phyloP scores from a whole-genome alignment of 2,329 filamentous ascomycete genomes.

The Neocatenulostroma microsporum region DNA sequence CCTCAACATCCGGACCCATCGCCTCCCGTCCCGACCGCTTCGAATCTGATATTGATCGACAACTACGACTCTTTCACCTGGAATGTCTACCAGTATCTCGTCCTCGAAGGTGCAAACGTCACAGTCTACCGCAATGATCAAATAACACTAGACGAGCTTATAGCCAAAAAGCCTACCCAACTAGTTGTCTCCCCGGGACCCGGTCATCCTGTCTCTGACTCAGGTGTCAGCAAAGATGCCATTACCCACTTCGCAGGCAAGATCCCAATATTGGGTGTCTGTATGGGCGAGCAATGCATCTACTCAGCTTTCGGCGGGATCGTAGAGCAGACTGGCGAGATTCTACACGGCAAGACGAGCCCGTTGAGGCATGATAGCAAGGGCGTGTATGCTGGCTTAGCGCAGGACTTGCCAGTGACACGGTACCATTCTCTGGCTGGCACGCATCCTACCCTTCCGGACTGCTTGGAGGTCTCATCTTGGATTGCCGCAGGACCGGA shows the following conservation, averaged over 20 bases:
- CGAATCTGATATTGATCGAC: constrained; percentile 91
- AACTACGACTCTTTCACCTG: constrained; percentile 99
- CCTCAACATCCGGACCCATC: constrained; percentile 73
- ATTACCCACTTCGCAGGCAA: constrained; percentile 89
- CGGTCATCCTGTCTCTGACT: constrained; percentile 84
- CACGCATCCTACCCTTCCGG: constrained; percentile 76
- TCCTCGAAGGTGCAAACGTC: constrained; percentile 82
- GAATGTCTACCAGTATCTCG: constrained; percentile 98
- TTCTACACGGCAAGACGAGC: constrained; percentile 94
- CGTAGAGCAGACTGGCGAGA: constrained; percentile 89
- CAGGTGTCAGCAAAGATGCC: constrained; percentile 85
- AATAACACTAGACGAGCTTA: constrained; percentile 74
- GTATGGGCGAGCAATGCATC: constrained; percentile 99
- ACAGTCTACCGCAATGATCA: constrained; percentile 90
- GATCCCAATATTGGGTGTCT: constrained; percentile 93
- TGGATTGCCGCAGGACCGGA: constrained; percentile 73
- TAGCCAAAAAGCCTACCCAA: constrained; percentile 79
- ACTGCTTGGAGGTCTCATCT: constrained; percentile 80
- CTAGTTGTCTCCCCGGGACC: constrained; percentile 92
- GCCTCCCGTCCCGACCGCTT: constrained; percentile 65
- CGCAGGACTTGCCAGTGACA: constrained; percentile 77
- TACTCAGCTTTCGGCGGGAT: constrained; percentile 87
- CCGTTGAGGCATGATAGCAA: constrained; percentile 79
- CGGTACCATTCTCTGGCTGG: constrained; percentile 95
- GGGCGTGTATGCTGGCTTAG: constrained; percentile 80